A percentile compares a stretch with the other conserved stretches of the same genome.
These are phyloP conservation scores for Cucumis cinereus DNA, from an alignment of 306 rosid genomes.

Conservation along the genomic window DNA sequence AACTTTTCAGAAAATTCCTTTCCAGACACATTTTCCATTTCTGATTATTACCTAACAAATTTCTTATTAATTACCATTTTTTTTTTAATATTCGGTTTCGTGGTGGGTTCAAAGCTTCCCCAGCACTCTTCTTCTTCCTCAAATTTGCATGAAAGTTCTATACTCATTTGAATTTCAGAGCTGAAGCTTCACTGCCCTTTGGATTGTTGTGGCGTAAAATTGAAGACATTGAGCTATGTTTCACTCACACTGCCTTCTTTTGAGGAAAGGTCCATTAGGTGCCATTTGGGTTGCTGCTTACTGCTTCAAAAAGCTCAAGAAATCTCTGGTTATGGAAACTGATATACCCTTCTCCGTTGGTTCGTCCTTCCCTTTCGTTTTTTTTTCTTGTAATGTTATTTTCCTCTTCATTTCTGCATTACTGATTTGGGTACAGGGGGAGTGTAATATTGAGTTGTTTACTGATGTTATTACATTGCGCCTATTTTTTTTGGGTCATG, in stretches of 20 bases:
- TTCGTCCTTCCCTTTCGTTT: constrained; percentile 18
- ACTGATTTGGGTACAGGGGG: neutral
- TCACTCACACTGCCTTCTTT: constrained; percentile 26
- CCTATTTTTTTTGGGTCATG: neutral
- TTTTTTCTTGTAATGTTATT: neutral
- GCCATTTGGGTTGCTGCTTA: constrained; percentile 69
- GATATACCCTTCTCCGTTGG: constrained; percentile 63
- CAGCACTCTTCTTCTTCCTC: neutral
- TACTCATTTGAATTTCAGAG: neutral
- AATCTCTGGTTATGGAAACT: constrained; percentile 36
- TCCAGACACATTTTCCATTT: neutral
- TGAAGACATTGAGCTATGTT: constrained; percentile 17
- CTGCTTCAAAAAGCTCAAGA: constrained; percentile 57
- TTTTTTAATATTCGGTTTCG: neutral
- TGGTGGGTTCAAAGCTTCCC: neutral
- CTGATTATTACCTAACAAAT: neutral
- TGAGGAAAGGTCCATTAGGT: constrained; percentile 30
- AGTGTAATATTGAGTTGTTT: neutral
- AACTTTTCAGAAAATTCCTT: neutral
- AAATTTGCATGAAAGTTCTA: neutral
- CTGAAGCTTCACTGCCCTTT: neutral
- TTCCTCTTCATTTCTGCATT: neutral
- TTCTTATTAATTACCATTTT: neutral
- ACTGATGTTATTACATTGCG: neutral
- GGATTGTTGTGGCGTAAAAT: too few species aligned